Evolutionary conservation across 768 basidiomycete genomes (phyloP), one percentile per base, ranked within the genome.

Genomic region (Termitomyces sp.): DNA sequence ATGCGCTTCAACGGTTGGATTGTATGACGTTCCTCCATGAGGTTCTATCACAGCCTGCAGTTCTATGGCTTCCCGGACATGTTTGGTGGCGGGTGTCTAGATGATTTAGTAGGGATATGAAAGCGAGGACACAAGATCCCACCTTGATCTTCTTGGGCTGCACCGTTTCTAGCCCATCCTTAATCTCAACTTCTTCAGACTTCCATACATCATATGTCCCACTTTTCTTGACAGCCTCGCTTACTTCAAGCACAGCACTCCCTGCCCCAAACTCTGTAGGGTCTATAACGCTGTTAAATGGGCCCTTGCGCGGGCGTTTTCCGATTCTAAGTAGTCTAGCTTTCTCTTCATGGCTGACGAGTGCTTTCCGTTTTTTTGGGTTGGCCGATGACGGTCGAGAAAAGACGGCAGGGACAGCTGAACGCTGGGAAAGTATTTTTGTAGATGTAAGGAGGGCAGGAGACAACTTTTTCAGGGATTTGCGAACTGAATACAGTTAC

Each of bases 21-120:
- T 97, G 68, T 98, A 98, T 18, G 92, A 94, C 3, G 87, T 81
- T 20, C 94, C 94, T 33, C 83, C 84, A 62, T 91, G 90, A 0
- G 94, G 94, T 3, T 84, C 72, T 1, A 74, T 64, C 0, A 93
- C 81, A 0, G 91, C 87, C 1, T 87, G 83, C 0, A 88, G 62
- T 9, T 80, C 76, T 58, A 92, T 92, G 22, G 69, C 56, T 22
- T 81, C 81, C 44, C 70, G 79, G 0, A 79, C 78, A 54, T 80
- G 76, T 10, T 67, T 66, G 3, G 75, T 68, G 0, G 72, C 63
- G 6, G 87, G 86, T 44, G 80, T 73, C 84, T 87, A 40, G 58
- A 2, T 32, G 24, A 49, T 13, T 38, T 18, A 38, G 2, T 2
- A 26, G 18, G 35, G 3, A 10, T 38, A 33, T 36, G 14, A 26